Base-by-base conservation (phyloP, 331 rosid genomes). In the Telfairia occidentalis region DNA sequence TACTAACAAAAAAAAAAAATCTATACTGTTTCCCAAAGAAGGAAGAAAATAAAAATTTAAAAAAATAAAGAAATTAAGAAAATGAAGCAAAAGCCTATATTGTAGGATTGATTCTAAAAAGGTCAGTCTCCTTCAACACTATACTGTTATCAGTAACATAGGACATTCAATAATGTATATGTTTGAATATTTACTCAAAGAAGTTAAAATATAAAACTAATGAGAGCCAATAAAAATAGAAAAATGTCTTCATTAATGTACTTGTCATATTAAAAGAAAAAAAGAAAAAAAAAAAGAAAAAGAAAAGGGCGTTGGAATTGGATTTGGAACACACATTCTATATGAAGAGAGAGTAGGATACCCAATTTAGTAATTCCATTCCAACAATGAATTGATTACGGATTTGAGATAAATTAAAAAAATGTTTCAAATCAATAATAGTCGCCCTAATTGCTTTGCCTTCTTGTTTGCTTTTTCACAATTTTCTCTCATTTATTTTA, bases 381-480 rank as follows among this genome's bases (percentile, higher is more conserved):
- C 32, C 21, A 42, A 67, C 21, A 23, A 66, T 66, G 11, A 66
- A 66, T 66, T 40, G 7, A 63, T 32, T 35, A 5, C 15, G 29
- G 9, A 66, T 66, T 40, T 38, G 32, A 38, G 0, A 21, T 65
- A 6, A 9, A 19, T 38, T 21, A 37, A 37, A 19, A 37, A 64
- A 64, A 64, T 2, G 29, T 12, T 13, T 69, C 74, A 69, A 69
- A 69, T 13, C 38, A 69, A 69, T 26, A 69, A 43, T 24, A 69
- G 74, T 42, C 16, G 19, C 53, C 37, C 13, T 67, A 67, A 67
- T 65, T 10, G 28, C 71, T 35, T 35, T 35, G 48, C 16, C 78
- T 79, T 66, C 65, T 24, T 57, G 34, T 13, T 79, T 63, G 60
- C 83, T 65, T 89, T 86, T 77, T 35, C n/a, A 18, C 71, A 64